Base-by-base conservation (phyloP, 1,139 yeast species). In the Nakaseomyces nivariensis region DNA sequence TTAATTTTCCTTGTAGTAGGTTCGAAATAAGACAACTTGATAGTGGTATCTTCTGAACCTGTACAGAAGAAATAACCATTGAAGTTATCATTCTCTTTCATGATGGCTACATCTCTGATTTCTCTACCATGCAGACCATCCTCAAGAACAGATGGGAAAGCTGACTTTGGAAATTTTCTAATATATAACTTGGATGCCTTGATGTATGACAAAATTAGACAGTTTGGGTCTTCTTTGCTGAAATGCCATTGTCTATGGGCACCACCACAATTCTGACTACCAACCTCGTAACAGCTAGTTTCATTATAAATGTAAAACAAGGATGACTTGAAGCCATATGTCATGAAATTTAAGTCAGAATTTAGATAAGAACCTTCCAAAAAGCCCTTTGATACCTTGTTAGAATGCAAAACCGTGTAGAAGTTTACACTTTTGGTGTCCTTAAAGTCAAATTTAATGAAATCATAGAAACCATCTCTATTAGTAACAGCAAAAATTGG, bases 61-160 rank as follows among this genome's bases (percentile, higher is more conserved):
- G 94, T 81, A 27, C 86, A 76, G 9, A 84, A 69, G 24, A 77
- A 67, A 58, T 52, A 69, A 13, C 55, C 66, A 1, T 54, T 67
- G 22, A 49, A 40, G 10, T 54, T 52, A 8, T 37, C 37, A 9
- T 55, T 41, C 1, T 49, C 51, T 3, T 71, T 65, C 26, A 76
- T 71, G n/a, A 80, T 69, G 0, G 82, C 70, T n/a, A 84, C 70
- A 54, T 78, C 84, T 60, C 95, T 72, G 11, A 85, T 78, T 65
- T 92, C 98, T 56, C 97, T 75, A 0, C 98, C 98, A 66, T 92
- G 97, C 0, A 89, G 75, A 0, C 97, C 97, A 9, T 72, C 68
- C 47, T 66, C 68, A 37, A 79, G 56, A 4, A 70, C 52, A 26
- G 67, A 63, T 4, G 70, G 68, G 7, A 57, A 51, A 0, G 44